These are phyloP conservation scores for Lactarius vividus DNA, from an alignment of 768 basidiomycete genomes.

Conservation along the genomic window DNA sequence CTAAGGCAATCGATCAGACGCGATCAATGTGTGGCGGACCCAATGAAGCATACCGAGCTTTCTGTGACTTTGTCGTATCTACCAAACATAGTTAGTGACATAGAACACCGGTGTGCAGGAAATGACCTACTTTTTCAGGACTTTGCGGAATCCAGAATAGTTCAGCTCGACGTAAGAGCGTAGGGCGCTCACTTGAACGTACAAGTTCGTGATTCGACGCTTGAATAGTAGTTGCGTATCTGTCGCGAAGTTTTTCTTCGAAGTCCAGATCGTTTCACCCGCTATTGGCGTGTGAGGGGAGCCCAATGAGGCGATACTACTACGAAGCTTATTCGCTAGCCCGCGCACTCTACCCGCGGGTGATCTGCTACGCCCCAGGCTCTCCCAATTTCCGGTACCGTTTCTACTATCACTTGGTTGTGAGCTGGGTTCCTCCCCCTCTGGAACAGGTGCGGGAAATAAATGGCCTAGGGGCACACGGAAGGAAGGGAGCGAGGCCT, in stretches of 20 bases:
- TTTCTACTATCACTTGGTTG: background rate
- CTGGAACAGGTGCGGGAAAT: slow-evolving; percentile 24
- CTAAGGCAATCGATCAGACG: slow-evolving; percentile 34
- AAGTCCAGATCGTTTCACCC: slow-evolving; percentile 68
- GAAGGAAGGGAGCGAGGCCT: slow-evolving; percentile 31
- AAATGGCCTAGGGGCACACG: slow-evolving; percentile 14
- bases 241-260: slow-evolving; percentile 74
- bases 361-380: slow-evolving; percentile 24
- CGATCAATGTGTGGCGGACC: background rate
- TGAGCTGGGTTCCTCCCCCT: slow-evolving; percentile 20
- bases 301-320: slow-evolving; percentile 47
- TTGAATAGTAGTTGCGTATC: slow-evolving; percentile 87
- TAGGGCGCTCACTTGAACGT: slow-evolving; percentile 71
- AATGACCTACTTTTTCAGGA: slow-evolving; percentile 81
- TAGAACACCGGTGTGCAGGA: slow-evolving; percentile 3
- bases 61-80: slow-evolving; percentile 95
- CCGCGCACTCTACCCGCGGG: slow-evolving; percentile 20
- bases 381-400: slow-evolving; percentile 3
- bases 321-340: slow-evolving; percentile 45
- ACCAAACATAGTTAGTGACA: slow-evolving; percentile 17
- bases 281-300: slow-evolving; percentile 41
- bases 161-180: slow-evolving; percentile 90
- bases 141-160: slow-evolving; percentile 91
- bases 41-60: slow-evolving; percentile 46
- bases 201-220: slow-evolving; percentile 80